Evolutionary conservation across 2,329 filamentous ascomycete genomes (phyloP), one percentile per base, ranked within the genome.

Genomic region (Myriosclerotinia curreyana): DNA sequence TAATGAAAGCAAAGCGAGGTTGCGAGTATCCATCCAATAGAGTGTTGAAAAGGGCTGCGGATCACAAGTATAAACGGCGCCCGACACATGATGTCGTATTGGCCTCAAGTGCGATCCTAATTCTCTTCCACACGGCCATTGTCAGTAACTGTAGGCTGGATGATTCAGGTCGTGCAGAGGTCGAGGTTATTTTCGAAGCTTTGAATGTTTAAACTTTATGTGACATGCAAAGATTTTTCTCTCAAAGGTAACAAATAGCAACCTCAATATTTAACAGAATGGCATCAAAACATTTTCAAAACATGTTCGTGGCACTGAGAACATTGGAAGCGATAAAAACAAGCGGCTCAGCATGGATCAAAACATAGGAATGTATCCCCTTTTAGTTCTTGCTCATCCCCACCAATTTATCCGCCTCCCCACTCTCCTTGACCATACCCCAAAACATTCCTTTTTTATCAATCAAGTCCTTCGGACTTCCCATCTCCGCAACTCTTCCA

Each of bases 401-500:
- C 14, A 62, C 50, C 11, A 62, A 28, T 22, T 58, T 58, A 36
- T 46, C 50, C n/a, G 8, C 51, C 60, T 62, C 60, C 31, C 60
- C 60, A 56, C 68, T 70, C 42, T 70, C 64, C 31, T 48, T 66
- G 7, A 71, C 67, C 69, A 72, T 71, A 0, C 62, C 64, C 51
- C 62, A 69, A 49, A 70, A 72, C 12, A 66, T 61, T 2, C 70
- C 69, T 31, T 66, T 68, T 31, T 67, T 69, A 3, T 59, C 64
- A n/a, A 70, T 54, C 65, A 91, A 76, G 71, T 87, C 83, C 69
- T 74, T 77, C 1, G 88, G 88, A 12, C 78, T 78, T 11, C 86
- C 55, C 42, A 58, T 58, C 20, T 91, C 89, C 12, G 85, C 84
- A 0, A 86, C 86, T 51, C 75, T 75, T 1, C 89, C 88, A 53